These are phyloP conservation scores for Fusarium setosum DNA, from an alignment of 2,329 filamentous ascomycete genomes.

Conservation along the genomic window DNA sequence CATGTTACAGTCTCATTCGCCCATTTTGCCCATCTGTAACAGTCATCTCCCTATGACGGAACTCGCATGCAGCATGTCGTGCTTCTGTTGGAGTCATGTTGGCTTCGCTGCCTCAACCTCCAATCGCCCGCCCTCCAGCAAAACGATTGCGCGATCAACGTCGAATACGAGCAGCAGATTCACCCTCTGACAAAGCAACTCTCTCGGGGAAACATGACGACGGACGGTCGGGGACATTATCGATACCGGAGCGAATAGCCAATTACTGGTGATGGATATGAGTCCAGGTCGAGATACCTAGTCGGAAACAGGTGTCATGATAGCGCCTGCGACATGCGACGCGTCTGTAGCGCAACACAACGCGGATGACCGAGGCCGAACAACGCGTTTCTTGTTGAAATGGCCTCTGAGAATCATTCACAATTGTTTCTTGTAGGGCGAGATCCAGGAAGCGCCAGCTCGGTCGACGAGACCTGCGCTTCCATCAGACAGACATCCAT, in stretches of 20 bases:
- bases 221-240: not conserved
- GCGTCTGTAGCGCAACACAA: not conserved
- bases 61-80: conserved; percentile 13
- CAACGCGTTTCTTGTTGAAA: too few species aligned
- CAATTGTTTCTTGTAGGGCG: too few species aligned
- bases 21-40: not conserved
- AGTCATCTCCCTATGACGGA: conserved; percentile 5
- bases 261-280: not conserved
- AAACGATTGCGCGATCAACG: conserved; percentile 25
- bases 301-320: conserved; percentile 24
- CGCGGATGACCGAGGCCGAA: not conserved
- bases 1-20: not conserved
- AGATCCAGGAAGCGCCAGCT: too few species aligned
- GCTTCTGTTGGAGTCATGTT: conserved; percentile 7
- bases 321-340: conserved; percentile 1
- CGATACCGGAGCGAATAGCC: not conserved
- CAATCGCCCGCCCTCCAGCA: not conserved
- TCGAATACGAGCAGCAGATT: conserved; percentile 5
- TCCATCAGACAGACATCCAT: too few species aligned
- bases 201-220: not conserved
- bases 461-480: too few species aligned
- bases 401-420: too few species aligned
- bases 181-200: not conserved
- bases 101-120: not conserved
- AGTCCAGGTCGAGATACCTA: not conserved